Conservation (phyloP, 495 filamentous ascomycete genomes). For the Hypoxylon lienhwacheense region DNA sequence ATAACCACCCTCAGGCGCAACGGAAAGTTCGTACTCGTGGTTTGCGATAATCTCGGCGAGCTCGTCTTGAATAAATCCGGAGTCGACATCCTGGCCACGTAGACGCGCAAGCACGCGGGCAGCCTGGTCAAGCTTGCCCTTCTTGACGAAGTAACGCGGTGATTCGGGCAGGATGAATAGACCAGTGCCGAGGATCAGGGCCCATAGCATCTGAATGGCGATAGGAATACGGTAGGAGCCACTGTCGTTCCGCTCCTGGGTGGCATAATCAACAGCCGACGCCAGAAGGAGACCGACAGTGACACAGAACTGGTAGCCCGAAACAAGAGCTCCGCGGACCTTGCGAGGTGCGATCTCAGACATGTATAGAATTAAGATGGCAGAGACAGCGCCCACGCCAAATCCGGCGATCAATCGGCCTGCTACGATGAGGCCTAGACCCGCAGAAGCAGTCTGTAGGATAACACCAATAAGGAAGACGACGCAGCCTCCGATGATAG, state of each 20-base stretch:
- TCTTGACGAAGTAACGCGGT: conserved; percentile 79
- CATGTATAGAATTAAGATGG: conserved; percentile 78
- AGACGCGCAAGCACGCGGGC: conserved; percentile 64
- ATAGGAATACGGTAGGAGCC: conserved; percentile 75
- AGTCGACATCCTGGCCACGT: conserved; percentile 65
- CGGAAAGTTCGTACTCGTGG: conserved; percentile 73
- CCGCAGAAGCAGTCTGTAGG: conserved; percentile 54
- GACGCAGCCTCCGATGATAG: conserved; percentile 65
- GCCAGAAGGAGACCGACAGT: conserved; percentile 73
- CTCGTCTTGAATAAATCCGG: conserved; percentile 67
- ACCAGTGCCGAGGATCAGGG: conserved; percentile 63
- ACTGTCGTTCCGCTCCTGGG: conserved; percentile 60
- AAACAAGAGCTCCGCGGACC: conserved; percentile 72
- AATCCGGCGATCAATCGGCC: conserved; percentile 73
- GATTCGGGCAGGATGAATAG: conserved; percentile 71
- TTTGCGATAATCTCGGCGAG: conserved; percentile 81
- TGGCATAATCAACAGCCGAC: conserved; percentile 71
- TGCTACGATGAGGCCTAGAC: conserved; percentile 60
- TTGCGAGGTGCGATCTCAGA: conserved; percentile 68
- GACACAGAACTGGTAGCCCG: conserved; percentile 77
- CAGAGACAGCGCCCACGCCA: conserved; percentile 74
- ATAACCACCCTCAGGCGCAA: conserved; percentile 66
- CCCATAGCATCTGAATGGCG: conserved; percentile 70
- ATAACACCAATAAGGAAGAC: conserved; percentile 67
- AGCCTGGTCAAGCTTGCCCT: conserved; percentile 64